These are phyloP conservation scores for Theobroma grandiflorum DNA, from an alignment of 441 rosid genomes.

Conservation along the genomic window DNA sequence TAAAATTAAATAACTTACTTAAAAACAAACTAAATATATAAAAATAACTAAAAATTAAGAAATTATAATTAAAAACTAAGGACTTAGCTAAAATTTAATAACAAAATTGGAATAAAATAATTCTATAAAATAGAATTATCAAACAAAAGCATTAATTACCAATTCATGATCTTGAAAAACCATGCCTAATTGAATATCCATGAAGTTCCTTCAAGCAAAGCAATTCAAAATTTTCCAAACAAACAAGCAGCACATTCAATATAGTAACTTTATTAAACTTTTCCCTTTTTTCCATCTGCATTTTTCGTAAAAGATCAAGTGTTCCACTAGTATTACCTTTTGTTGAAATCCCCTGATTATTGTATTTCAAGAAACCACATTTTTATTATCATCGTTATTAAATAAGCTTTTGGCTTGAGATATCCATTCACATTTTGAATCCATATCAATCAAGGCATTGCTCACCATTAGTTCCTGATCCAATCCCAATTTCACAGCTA, in stretches of 20 bases:
- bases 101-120: too few relatives aligned
- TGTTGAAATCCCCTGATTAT: constrained; percentile 53
- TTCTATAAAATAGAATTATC: too few relatives aligned
- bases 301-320: constrained; percentile 51
- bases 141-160: constrained; percentile 63
- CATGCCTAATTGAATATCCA: constrained; percentile 56
- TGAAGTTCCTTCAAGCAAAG: constrained; percentile 67
- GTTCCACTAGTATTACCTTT: constrained; percentile 44
- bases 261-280: constrained; percentile 58
- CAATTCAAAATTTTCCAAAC: constrained; percentile 45
- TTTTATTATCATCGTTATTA: constrained; percentile 45
- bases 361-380: constrained; percentile 74
- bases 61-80: too few relatives aligned
- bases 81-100: too few relatives aligned
- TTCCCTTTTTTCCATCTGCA: constrained; percentile 44
- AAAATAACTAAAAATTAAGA: too few relatives aligned
- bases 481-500: constrained; percentile 59
- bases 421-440: constrained; percentile 62
- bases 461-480: constrained; percentile 53
- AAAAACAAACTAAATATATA: too few relatives aligned
- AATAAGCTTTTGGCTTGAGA: constrained; percentile 53
- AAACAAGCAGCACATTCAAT: constrained; percentile 56
- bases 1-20: too few relatives aligned
- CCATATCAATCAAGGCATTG: constrained; percentile 71
- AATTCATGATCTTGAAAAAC: constrained; percentile 48